Conservation (phyloP, 2,329 filamentous ascomycete species). For the Sclerotiophoma versabilis region DNA sequence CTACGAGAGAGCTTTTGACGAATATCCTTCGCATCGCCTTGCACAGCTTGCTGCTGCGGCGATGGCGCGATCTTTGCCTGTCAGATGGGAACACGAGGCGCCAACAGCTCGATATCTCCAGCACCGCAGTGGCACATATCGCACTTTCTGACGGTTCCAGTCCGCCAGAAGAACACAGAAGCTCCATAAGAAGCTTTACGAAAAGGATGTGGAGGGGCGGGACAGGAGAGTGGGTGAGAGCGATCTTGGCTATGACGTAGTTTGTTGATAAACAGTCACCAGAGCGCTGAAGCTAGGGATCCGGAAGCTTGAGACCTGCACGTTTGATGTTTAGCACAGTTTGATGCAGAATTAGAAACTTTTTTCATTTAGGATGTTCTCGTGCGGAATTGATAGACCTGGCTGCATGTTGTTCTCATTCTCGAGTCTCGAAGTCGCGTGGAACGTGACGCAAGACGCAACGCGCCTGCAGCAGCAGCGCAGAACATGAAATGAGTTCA, state of each 20-base stretch:
- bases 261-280: conserved; percentile 23
- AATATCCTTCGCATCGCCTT: not conserved
- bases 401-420: not conserved
- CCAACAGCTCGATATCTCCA: not conserved
- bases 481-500: conserved; percentile 10
- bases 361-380: not conserved
- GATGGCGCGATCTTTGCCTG: not conserved
- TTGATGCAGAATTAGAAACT: not conserved
- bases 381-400: not conserved
- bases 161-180: not conserved
- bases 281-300: conserved; percentile 6
- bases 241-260: conserved; percentile 9
- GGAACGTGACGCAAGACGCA: conserved; percentile 11
- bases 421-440: conserved; percentile 4
- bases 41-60: not conserved
- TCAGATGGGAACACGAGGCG: not conserved
- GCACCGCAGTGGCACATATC: not conserved
- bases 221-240: not conserved
- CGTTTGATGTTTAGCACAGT: not conserved
- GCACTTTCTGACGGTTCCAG: not conserved
- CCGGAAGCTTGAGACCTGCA: not conserved
- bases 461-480: conserved; percentile 6
- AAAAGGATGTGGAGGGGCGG: not conserved
- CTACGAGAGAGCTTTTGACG: not conserved
- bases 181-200: not conserved